Percentiles rank a stretch among this genome's conserved stretches.
Evolutionary conservation across 2,329 filamentous ascomycete genomes (phyloP).

Genomic region (Emmonsiellopsis sp.): DNA sequence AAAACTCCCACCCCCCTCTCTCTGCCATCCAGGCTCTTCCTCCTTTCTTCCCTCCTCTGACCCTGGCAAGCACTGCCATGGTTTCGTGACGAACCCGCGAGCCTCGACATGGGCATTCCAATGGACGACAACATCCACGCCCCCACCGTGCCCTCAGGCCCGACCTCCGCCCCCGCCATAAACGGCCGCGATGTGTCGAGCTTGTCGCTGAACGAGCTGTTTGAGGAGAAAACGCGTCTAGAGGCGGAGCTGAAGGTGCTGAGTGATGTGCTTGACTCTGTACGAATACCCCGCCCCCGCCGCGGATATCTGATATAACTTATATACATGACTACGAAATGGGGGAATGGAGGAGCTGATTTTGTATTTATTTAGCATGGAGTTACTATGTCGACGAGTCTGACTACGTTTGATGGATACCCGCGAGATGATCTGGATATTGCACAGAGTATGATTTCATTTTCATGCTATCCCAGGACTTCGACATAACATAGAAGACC

Average conservation of each 20-base stretch:
- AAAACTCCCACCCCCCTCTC: no score
- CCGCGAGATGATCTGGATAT: conserved; percentile 91
- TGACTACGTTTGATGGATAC: conserved; percentile 84
- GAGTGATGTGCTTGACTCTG: conserved; percentile 78
- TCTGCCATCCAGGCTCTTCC: no score
- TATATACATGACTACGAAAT: no score
- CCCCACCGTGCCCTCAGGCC: conserved; percentile 68
- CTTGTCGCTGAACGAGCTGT: conserved; percentile 68
- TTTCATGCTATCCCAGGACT: background rate
- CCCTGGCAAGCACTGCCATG: background rate
- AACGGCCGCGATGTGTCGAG: conserved; percentile 54
- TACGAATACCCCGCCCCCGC: conserved; percentile 29
- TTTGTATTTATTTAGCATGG: conserved; percentile 58
- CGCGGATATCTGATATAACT: conserved; percentile 8
- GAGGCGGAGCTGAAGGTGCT: conserved; percentile 82
- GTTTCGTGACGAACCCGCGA: conserved; percentile 11
- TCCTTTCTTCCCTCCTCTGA: background rate
- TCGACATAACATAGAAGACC: background rate
- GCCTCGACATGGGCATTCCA: conserved; percentile 40
- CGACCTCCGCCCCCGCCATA: conserved; percentile 50
- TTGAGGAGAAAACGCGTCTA: conserved; percentile 71
- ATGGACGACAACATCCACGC: conserved; percentile 57
- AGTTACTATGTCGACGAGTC: conserved; percentile 81
- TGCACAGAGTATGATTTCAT: conserved; percentile 64
- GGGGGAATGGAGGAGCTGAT: no score